Evolutionary conservation across 768 basidiomycete species (phyloP).

Genomic region (Strobilomyces confusus): DNA sequence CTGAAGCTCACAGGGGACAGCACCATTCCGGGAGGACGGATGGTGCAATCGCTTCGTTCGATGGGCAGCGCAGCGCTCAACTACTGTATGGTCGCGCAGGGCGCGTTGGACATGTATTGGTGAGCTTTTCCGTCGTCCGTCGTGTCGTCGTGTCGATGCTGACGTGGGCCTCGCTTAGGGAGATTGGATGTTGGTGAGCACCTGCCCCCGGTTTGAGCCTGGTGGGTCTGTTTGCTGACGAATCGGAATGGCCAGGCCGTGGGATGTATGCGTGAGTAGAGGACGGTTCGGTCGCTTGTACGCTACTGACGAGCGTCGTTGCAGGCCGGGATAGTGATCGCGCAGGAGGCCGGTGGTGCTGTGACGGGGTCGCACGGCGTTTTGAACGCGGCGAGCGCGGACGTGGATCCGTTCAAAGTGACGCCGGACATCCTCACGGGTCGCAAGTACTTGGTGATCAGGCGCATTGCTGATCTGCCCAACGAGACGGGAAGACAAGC

Average conservation of each 20-base stretch:
- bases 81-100: conserved; percentile 82
- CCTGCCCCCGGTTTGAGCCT: not conserved
- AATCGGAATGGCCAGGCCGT: conserved; percentile 43
- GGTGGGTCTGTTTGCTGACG: not conserved
- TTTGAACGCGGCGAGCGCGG: conserved; percentile 34
- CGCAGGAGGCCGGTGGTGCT: conserved; percentile 81
- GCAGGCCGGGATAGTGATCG: conserved; percentile 84
- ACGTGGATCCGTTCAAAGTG: conserved; percentile 50
- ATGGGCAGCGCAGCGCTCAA: conserved; percentile 84
- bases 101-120: conserved; percentile 87
- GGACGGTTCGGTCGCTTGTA: not conserved
- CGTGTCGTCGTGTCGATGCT: not conserved
- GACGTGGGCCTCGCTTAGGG: conserved; percentile 41
- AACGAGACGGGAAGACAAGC: conserved; percentile 63
- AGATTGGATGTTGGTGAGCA: conserved; percentile 70
- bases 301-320: not conserved
- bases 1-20: conserved; percentile 71
- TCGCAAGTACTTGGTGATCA: conserved; percentile 76
- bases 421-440: conserved; percentile 70
- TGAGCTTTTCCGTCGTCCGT: conserved; percentile 29
- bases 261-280: conserved; percentile 77
- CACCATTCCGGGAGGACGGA: conserved; percentile 63
- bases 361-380: conserved; percentile 65
- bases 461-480: conserved; percentile 60
- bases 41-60: conserved; percentile 82